phyloP scores from a whole-genome alignment of 352 stramenopile genomes.

The Phytophthora boehmeriae region DNA sequence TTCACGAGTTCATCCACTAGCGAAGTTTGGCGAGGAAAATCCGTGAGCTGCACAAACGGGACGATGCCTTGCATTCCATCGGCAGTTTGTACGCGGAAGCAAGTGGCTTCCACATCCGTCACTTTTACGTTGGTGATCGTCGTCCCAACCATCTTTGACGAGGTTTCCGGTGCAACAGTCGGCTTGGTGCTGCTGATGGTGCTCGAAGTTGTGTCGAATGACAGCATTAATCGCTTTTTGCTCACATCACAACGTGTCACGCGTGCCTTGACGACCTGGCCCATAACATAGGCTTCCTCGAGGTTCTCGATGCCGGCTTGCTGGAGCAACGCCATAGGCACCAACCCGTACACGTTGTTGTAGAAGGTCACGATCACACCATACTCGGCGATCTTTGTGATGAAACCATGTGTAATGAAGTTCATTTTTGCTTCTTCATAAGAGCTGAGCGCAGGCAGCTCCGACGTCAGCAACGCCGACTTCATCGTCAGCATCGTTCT shows the following conservation, averaged over 20 bases:
- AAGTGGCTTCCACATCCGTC: constrained; percentile 63
- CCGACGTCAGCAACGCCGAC: constrained; percentile 77
- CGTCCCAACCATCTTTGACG: constrained; percentile 50
- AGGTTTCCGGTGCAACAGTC: constrained; percentile 24
- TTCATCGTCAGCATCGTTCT: constrained; percentile 94
- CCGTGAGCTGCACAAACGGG: constrained; percentile 84
- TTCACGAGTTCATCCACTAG: constrained; percentile 79
- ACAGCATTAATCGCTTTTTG: constrained; percentile 89
- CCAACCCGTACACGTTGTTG: constrained; percentile 94
- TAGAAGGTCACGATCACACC: constrained; percentile 96
- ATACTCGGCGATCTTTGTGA: constrained; percentile 94
- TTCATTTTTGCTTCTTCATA: constrained; percentile 78
- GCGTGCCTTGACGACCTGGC: constrained; percentile 86
- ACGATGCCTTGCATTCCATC: constrained; percentile 78
- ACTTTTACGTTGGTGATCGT: constrained; percentile 71
- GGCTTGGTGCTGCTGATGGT: constrained; percentile 20
- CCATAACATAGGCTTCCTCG: constrained; percentile 82
- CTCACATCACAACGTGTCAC: constrained; percentile 75
- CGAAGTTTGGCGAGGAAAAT: constrained; percentile 80
- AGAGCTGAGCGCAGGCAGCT: constrained; percentile 76
- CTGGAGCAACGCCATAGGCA: constrained; percentile 86
- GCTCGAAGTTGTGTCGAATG: constrained; percentile 65
- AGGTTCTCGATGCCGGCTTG: constrained; percentile 85
- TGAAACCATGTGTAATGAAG: constrained; percentile 87
- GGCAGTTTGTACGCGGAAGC: constrained; percentile 77